Evolutionary conservation across 768 basidiomycete species (phyloP), one percentile per base, ranked within the genome.

Genomic region (Coprinellus micaceus): DNA sequence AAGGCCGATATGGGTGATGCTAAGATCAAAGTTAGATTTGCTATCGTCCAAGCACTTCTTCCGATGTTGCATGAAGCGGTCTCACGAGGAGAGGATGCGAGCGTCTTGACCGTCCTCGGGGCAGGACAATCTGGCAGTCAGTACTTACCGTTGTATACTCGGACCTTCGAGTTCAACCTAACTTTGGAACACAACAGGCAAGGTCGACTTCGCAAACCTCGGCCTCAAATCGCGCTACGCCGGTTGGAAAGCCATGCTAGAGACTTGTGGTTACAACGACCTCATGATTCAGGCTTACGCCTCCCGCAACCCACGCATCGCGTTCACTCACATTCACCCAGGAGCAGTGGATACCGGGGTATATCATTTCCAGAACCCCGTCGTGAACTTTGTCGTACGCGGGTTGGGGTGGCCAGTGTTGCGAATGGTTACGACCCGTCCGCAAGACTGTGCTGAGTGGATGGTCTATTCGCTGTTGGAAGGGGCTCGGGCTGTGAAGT

Each of bases 71-170:
- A n/a, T n/a, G n/a, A n/a, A n/a, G n/a, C n/a, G n/a, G n/a, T n/a
- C n/a, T n/a, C n/a, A n/a, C n/a, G n/a, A n/a, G n/a, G n/a, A n/a
- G n/a, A n/a, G n/a, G n/a, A n/a, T n/a, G n/a, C n/a, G n/a, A n/a
- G 76, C 52, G 80, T 77, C 19, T 64, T 82, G 65, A 75, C 75
- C 2, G 70, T 83, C 0, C 60, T 82, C 25, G 74, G 66, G 5
- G 62, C 69, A 1, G 68, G 68, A 0, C 24, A 65, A 0, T 75
- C 74, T 7, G n/a, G n/a, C n/a, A n/a, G n/a, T n/a, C n/a, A n/a
- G n/a, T n/a, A n/a, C n/a, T n/a, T n/a, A n/a, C n/a, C n/a, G n/a
- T n/a, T n/a, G n/a, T n/a, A n/a, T n/a, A n/a, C n/a, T n/a, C n/a
- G n/a, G n/a, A n/a, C n/a, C n/a, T n/a, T n/a, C n/a, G n/a, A n/a